Evolutionary conservation across 441 rosid species (phyloP).

Genomic region (Manihot esculenta): DNA sequence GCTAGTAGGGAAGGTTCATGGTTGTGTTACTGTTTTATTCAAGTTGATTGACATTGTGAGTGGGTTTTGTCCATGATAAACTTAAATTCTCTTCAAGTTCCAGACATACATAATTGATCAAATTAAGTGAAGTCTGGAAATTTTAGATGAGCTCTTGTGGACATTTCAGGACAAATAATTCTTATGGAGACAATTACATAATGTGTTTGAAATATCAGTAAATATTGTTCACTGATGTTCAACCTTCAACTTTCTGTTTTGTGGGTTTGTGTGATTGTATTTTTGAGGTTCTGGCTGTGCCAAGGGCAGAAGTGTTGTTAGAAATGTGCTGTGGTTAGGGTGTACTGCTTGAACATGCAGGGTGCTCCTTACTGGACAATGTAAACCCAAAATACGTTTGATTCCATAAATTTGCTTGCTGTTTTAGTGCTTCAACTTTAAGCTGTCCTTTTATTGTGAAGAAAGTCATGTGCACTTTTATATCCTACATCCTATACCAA

Average conservation of each 20-base stretch:
- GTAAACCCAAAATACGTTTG: not conserved
- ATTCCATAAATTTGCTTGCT: not conserved
- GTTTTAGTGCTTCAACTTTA: not conserved
- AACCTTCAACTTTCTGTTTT: not conserved
- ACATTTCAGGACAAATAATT: not conserved
- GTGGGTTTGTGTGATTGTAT: not conserved
- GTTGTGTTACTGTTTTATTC: no score
- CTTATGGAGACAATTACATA: not conserved
- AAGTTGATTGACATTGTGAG: not conserved
- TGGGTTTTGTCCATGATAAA: not conserved
- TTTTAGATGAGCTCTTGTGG: not conserved
- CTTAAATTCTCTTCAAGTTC: not conserved
- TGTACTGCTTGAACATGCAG: not conserved
- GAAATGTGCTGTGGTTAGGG: not conserved
- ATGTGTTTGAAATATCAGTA: not conserved
- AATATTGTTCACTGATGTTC: not conserved
- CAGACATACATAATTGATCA: not conserved
- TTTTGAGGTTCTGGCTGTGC: no score
- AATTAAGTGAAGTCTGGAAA: not conserved
- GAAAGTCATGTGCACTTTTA: not conserved
- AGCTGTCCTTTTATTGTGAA: not conserved
- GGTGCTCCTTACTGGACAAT: not conserved
- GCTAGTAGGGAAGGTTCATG: not conserved
- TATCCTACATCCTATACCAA: not conserved
- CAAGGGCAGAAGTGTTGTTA: not conserved